Evolutionary conservation across 306 rosid genomes (phyloP), one percentile per base, ranked within the genome.

Genomic region (Comarum palustre): DNA sequence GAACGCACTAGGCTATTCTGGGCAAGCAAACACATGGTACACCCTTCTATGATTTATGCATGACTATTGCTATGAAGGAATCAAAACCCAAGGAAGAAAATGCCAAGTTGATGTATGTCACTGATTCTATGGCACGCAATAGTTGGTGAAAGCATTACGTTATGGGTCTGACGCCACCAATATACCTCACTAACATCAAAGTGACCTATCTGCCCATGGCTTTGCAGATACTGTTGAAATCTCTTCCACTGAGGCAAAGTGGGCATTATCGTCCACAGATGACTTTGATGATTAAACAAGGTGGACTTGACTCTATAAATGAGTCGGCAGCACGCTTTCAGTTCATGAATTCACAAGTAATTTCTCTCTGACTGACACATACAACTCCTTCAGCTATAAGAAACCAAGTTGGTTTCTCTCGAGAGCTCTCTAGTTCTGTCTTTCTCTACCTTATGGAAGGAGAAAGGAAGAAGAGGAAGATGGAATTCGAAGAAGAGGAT

Each of bases 401-500:
- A 63, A 51, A 16, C 52, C 69, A 65, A 66, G 60, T 69, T 42
- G 24, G 38, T 58, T 43, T 57, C 47, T 48, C 27, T 25, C 10
- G 25, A 1, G 34, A 31, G 34, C 36, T 47, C 12, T 69, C 9
- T 6, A 1, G 45, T 3, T 45, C 42, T 51, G 14, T 45, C 15
- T 13, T 31, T 41, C 13, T 22, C 11, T 74, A 3, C 31, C 31
- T 10, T 5, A 60, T 60, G 66, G 66, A 57, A 24, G 63, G 66
- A 60, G 66, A 16, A 31, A 60, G 66, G 8, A 60, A 60, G 41
- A 60, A 60, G 66, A 89, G 91, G 73, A 92, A 89, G 67, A 15
- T 82, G 16, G 77, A 73, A 32, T 76, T 80, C 54, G 88, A 63
- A 55, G 81, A 68, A 27, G 73, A 78, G 2, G 85, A 75, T 0